phyloP scores from a whole-genome alignment of 225 moss, liverwort and hornwort genomes.

The Bryum argenteum region DNA sequence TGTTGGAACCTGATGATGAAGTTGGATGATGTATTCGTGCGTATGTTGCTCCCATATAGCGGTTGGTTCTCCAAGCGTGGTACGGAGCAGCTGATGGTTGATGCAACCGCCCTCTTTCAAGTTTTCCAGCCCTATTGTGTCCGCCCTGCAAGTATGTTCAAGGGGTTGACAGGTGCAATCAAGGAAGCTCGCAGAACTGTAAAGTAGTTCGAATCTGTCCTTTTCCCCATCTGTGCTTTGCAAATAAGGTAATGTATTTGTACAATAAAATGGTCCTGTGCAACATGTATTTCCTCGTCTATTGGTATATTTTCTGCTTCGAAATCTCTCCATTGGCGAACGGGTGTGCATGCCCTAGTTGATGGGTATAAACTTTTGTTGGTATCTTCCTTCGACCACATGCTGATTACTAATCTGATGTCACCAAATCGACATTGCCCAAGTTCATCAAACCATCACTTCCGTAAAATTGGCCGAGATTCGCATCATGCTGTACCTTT shows the following conservation, averaged over 20 bases:
- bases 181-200: constrained; percentile 40
- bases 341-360: no score
- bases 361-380: no score
- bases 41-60: constrained; percentile 53
- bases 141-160: constrained; percentile 81
- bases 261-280: constrained; percentile 17
- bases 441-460: no score
- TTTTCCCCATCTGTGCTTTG: constrained; percentile 19
- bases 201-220: constrained; percentile 17
- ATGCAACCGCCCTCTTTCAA: constrained; percentile 68
- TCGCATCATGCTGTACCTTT: no score
- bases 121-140: constrained; percentile 79
- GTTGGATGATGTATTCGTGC: constrained; percentile 73
- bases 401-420: no score
- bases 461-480: no score
- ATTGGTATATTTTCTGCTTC: no score
- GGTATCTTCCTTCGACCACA: no score
- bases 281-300: neutral
- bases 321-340: no score
- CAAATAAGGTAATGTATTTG: neutral
- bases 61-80: constrained; percentile 68
- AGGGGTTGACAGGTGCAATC: constrained; percentile 67
- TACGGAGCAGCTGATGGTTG: constrained; percentile 77
- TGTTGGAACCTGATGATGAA: constrained; percentile 70
- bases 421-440: no score